phyloP scores from a whole-genome alignment of 2,329 filamentous ascomycete species.

The Pseudovirgaria hyperparasitica region DNA sequence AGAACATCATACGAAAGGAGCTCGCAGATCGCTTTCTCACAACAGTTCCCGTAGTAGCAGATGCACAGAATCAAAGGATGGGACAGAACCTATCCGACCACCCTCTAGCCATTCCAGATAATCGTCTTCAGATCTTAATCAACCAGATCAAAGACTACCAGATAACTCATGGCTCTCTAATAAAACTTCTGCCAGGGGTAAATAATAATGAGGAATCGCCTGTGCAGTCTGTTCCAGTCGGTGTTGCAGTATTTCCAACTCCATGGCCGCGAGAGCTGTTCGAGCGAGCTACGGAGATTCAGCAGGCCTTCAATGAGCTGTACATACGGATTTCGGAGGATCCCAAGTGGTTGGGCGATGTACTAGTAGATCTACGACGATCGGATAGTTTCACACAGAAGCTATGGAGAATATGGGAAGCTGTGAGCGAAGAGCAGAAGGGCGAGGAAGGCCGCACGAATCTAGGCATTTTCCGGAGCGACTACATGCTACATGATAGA shows the following conservation, averaged over 20 bases:
- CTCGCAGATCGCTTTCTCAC: no score
- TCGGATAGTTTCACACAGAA: conserved; percentile 21
- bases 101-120: neutral
- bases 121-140: conserved; percentile 1
- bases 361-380: conserved; percentile 19
- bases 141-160: conserved; percentile 32
- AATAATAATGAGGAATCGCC: conserved; percentile 11
- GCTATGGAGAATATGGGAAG: no score
- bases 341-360: conserved; percentile 22
- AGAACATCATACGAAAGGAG: no score
- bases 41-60: no score
- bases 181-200: conserved; percentile 26
- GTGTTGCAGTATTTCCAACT: conserved; percentile 23
- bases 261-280: conserved; percentile 21
- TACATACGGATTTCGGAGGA: conserved; percentile 37
- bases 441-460: conserved; percentile 19
- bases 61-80: no score
- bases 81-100: neutral
- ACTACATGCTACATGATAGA: conserved; percentile 32
- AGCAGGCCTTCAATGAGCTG: conserved; percentile 46
- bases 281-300: conserved; percentile 38
- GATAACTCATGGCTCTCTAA: conserved; percentile 27
- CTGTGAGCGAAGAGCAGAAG: conserved; percentile 21
- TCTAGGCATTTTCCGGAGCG: conserved; percentile 29
- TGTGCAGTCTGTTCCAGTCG: conserved; percentile 18